Evolutionary conservation across 1,284 basidiomycete genomes (phyloP).

Genomic region (Hymenochaete sp.): DNA sequence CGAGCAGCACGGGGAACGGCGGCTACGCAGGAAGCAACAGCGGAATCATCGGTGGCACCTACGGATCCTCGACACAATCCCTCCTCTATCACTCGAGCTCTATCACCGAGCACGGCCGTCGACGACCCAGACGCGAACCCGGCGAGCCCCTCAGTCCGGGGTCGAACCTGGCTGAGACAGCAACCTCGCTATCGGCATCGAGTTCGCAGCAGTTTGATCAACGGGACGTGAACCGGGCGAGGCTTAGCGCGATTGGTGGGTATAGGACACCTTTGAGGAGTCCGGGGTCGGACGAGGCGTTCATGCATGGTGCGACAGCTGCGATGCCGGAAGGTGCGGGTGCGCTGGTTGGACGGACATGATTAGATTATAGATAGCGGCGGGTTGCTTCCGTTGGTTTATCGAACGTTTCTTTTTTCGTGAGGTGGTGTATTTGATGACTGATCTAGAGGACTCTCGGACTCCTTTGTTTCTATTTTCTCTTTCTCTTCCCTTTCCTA

Average conservation of each 20-base stretch:
- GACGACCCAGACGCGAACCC: slow-evolving; percentile 14
- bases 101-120: slow-evolving; percentile 13
- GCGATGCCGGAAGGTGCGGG: slow-evolving; percentile 5
- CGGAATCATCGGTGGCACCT: too few relatives aligned
- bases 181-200: slow-evolving; percentile 4
- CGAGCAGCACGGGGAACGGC: slow-evolving; percentile 1
- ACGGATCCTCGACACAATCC: slow-evolving; percentile 9
- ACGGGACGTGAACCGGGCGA: slow-evolving; percentile 9
- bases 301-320: slow-evolving; percentile 2
- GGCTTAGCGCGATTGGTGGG: slow-evolving; percentile 16
- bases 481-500: too few relatives aligned
- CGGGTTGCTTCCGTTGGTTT: background rate
- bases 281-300: slow-evolving; percentile 8
- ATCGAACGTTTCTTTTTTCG: too few relatives aligned
- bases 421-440: too few relatives aligned
- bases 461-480: too few relatives aligned
- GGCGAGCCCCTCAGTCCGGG: slow-evolving; percentile 11
- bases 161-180: too few relatives aligned
- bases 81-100: slow-evolving; percentile 17
- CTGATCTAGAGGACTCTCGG: too few relatives aligned
- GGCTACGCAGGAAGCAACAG: background rate
- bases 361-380: background rate
- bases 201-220: slow-evolving; percentile 11
- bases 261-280: slow-evolving; percentile 8
- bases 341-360: slow-evolving; percentile 8